Evolutionary conservation across 129 eudicot species (phyloP).

Genomic region (Pittosporum tobira): DNA sequence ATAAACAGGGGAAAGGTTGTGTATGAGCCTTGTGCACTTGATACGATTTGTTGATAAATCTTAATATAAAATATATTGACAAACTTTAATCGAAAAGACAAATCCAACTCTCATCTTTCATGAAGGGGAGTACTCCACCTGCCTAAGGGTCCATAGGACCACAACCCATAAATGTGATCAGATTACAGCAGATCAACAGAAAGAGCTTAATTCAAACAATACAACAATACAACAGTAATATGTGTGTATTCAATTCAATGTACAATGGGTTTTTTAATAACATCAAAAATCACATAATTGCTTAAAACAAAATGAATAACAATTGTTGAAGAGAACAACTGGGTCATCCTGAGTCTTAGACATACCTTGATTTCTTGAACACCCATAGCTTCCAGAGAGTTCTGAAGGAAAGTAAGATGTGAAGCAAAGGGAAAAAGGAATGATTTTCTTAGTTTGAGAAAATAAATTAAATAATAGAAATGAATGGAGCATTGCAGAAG

Average conservation of each 20-base stretch:
- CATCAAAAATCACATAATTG: not conserved
- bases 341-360: not conserved
- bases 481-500: not conserved
- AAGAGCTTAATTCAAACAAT: not conserved
- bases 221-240: not conserved
- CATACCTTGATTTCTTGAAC: constrained; percentile 7
- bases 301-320: not conserved
- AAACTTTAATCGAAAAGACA: no score
- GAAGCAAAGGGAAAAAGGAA: not conserved
- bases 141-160: no score
- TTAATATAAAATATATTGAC: no score
- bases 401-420: not conserved
- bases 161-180: no score
- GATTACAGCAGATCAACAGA: not conserved
- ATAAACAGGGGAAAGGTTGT: no score
- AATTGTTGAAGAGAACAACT: no score
- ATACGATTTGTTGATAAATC: no score
- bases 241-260: not conserved
- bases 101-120: not conserved
- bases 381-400: not conserved
- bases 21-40: no score
- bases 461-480: not conserved
- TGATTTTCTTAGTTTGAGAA: not conserved
- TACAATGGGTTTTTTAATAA: not conserved
- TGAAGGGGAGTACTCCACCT: not conserved